phyloP scores from a whole-genome alignment of 441 rosid species.

The Pelargonium hybrid region DNA sequence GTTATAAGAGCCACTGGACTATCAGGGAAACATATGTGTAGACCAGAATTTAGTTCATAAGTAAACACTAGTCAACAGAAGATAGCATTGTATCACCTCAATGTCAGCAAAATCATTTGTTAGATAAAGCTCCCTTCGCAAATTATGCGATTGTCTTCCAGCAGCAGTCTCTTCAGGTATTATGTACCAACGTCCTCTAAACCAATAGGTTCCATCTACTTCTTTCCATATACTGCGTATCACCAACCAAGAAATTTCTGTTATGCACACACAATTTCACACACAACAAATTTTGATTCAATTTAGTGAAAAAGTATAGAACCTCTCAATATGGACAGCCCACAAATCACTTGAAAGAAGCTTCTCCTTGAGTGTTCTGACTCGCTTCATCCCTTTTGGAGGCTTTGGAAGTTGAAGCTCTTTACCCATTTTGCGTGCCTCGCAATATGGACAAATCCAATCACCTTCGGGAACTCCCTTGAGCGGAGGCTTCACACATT shows the following conservation, averaged over 20 bases:
- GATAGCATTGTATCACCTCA: slow-evolving; percentile 38
- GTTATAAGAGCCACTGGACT: no score
- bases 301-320: neutral
- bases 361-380: slow-evolving; percentile 79
- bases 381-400: slow-evolving; percentile 48
- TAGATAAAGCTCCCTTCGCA: slow-evolving; percentile 69
- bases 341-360: slow-evolving; percentile 76
- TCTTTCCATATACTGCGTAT: slow-evolving; percentile 64
- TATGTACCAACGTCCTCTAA: slow-evolving; percentile 66
- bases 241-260: neutral
- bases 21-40: no score
- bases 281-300: neutral
- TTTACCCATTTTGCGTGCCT: slow-evolving; percentile 46
- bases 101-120: slow-evolving; percentile 72
- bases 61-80: neutral
- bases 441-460: slow-evolving; percentile 73
- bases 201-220: slow-evolving; percentile 55
- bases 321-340: slow-evolving; percentile 79
- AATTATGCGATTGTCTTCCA: slow-evolving; percentile 73
- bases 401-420: slow-evolving; percentile 40
- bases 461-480: slow-evolving; percentile 74
- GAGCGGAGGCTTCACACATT: slow-evolving; percentile 76
- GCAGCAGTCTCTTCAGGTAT: slow-evolving; percentile 87
- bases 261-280: neutral
- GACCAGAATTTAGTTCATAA: neutral